A percentile compares a stretch with the other conserved stretches of the same genome.
phyloP scores from a whole-genome alignment of 2,329 filamentous ascomycete species.

The Fusarium foetens region DNA sequence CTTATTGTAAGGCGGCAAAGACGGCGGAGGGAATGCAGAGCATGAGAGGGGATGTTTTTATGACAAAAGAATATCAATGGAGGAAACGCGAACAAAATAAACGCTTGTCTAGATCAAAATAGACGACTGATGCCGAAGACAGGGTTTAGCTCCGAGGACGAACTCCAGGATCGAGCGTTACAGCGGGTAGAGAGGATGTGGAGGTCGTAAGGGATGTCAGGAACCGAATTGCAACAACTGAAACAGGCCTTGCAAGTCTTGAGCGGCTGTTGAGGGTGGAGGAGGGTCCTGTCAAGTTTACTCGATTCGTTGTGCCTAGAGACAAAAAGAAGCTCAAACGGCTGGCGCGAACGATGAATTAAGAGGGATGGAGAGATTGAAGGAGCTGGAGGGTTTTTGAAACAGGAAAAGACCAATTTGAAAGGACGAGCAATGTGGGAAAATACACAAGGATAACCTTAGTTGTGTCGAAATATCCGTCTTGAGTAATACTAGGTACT shows the following conservation, averaged over 20 bases:
- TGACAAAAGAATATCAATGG: constrained; percentile 21
- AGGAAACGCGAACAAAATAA: constrained; percentile 33
- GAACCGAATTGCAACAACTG: constrained; percentile 25
- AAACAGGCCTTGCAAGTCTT: constrained; percentile 21
- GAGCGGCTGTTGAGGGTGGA: constrained; percentile 10
- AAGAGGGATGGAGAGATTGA: constrained; percentile 7
- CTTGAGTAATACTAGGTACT: constrained; percentile 51
- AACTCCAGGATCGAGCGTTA: constrained; percentile 32
- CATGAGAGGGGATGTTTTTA: constrained; percentile 17
- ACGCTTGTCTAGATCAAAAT: constrained; percentile 40
- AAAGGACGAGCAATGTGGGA: constrained; percentile 10
- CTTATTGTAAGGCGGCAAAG: constrained; percentile 26
- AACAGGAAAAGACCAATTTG: constrained; percentile 20
- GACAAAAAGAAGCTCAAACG: constrained; percentile 2
- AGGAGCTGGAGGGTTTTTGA: constrained; percentile 23
- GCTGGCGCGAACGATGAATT: constrained; percentile 13
- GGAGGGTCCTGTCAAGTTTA: constrained; percentile 26
- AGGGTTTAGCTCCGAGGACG: constrained; percentile 32
- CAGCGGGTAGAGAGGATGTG: constrained; percentile 30
- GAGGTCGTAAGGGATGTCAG: constrained; percentile 17
- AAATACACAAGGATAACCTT: constrained; percentile 11
- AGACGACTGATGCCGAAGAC: constrained; percentile 28
- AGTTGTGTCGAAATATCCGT: constrained; percentile 48
- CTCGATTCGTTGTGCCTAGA: constrained; percentile 16
- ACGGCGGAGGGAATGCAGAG: constrained; percentile 9